phyloP scores from a whole-genome alignment of 306 rosid genomes.

The Quercus parvula region DNA sequence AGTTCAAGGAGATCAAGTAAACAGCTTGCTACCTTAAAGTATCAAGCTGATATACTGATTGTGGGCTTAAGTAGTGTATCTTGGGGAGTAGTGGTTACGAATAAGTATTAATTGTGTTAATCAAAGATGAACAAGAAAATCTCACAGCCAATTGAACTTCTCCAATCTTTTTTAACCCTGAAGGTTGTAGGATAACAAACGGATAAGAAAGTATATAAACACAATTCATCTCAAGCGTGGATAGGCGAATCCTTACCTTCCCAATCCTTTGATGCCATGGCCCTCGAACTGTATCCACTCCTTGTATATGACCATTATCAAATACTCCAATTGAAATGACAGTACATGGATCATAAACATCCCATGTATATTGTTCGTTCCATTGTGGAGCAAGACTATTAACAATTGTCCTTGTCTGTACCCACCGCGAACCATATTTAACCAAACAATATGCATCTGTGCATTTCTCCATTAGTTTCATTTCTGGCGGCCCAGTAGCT shows the following conservation, averaged over 20 bases:
- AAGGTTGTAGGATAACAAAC: too few relatives aligned
- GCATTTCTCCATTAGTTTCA: slow-evolving; percentile 43
- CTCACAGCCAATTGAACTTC: too few relatives aligned
- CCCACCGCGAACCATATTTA: slow-evolving; percentile 51
- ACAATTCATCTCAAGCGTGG: slow-evolving; percentile 37
- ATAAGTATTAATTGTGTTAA: too few relatives aligned
- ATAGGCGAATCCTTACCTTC: slow-evolving; percentile 47
- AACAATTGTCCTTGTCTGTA: slow-evolving; percentile 41
- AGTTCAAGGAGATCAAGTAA: too few relatives aligned
- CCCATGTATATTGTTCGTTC: slow-evolving; percentile 20
- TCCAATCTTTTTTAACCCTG: too few relatives aligned
- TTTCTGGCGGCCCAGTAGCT: slow-evolving; percentile 41
- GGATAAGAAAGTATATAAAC: too few relatives aligned
- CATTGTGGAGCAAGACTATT: slow-evolving; percentile 38
- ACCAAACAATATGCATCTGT: slow-evolving; percentile 52
- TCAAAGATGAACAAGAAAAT: too few relatives aligned
- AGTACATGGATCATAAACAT: slow-evolving; percentile 39
- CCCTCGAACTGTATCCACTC: slow-evolving; percentile 8
- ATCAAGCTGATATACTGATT: too few relatives aligned
- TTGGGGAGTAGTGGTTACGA: too few relatives aligned
- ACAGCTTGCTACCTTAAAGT: too few relatives aligned
- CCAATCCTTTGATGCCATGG: slow-evolving; percentile 41
- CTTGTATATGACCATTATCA: slow-evolving; percentile 42
- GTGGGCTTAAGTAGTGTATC: too few relatives aligned
- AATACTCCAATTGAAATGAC: slow-evolving; percentile 47